These are phyloP conservation scores for sunflower (Helianthus annuus) DNA, from an alignment of 129 eudicot species.

Conservation along the genomic window HanXRQr2.0-SUNRISE NC_035439.2:116977533-116978032, in stretches of 20 bases:
- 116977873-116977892: conserved; percentile 75
- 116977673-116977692: conserved; percentile 74
- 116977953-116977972: conserved; percentile 73
- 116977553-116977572: conserved; percentile 46
- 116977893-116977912: conserved; percentile 90
- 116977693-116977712: conserved; percentile 10
- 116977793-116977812: conserved; percentile 64
- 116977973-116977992: conserved; percentile 66
- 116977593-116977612: conserved; percentile 68
- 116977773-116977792: conserved; percentile 68
- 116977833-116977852: conserved; percentile 79
- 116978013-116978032: conserved; percentile 66
- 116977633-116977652: conserved; percentile 77
- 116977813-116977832: conserved; percentile 50
- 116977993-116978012: conserved; percentile 57
- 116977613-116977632: conserved; percentile 66
- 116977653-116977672: conserved; percentile 68
- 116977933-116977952: conserved; percentile 91
- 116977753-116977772: not conserved
- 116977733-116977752: not conserved
- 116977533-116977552: not conserved
- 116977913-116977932: conserved; percentile 83
- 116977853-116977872: conserved; percentile 54
- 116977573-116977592: conserved; percentile 80
- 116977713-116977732: not conserved